phyloP scores from a whole-genome alignment of 495 filamentous ascomycete species.

The Podospora appendiculata region DNA sequence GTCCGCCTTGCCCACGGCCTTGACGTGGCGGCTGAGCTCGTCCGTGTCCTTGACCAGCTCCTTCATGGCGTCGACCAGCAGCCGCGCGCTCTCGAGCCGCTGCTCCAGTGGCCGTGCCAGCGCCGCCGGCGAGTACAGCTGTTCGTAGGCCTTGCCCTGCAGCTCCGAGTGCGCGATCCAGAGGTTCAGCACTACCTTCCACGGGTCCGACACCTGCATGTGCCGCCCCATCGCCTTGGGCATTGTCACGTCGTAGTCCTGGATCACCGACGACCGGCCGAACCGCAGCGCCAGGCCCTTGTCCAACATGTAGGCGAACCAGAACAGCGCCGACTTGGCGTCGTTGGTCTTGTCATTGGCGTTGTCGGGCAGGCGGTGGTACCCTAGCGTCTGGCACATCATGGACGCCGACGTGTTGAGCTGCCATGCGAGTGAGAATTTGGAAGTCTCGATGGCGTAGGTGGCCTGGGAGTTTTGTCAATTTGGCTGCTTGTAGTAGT shows the following conservation, averaged over 20 bases:
- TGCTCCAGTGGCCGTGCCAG: constrained; percentile 40
- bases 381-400: constrained; percentile 57
- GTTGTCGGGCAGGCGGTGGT: constrained; percentile 50
- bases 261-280: constrained; percentile 52
- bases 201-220: constrained; percentile 24
- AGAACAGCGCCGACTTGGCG: constrained; percentile 46
- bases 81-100: constrained; percentile 29
- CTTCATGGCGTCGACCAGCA: constrained; percentile 17
- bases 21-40: neutral
- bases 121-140: constrained; percentile 54
- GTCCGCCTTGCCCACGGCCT: neutral
- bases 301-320: constrained; percentile 55
- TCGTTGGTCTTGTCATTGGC: constrained; percentile 29
- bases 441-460: constrained; percentile 55
- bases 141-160: constrained; percentile 50
- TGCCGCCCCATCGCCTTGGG: constrained; percentile 24
- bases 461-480: constrained; percentile 17
- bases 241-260: constrained; percentile 58
- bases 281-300: constrained; percentile 56
- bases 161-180: constrained; percentile 50
- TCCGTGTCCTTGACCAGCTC: constrained; percentile 6
- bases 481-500: constrained; percentile 1
- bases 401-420: constrained; percentile 49
- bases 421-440: constrained; percentile 56
- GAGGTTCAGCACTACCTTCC: constrained; percentile 28